A percentile compares a stretch with the other conserved stretches of the same genome.
Conservation (phyloP, 768 basidiomycete genomes). For the Mrakia frigida region DNA sequence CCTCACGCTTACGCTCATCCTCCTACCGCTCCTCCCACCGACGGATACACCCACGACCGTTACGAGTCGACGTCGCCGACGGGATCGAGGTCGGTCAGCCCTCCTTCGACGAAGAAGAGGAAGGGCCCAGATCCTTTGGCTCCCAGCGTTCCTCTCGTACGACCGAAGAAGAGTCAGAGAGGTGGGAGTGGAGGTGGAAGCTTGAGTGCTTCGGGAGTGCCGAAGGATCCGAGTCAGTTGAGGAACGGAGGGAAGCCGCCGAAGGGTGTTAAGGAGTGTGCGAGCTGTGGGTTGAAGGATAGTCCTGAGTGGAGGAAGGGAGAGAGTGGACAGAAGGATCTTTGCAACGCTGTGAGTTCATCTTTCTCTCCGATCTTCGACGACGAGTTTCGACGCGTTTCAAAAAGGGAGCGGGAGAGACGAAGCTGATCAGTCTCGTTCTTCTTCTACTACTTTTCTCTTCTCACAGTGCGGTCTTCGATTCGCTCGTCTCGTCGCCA, state of each 20-base stretch:
- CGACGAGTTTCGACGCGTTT: slow-evolving; percentile 44
- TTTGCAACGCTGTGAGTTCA: slow-evolving; percentile 77
- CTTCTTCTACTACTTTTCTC: background rate
- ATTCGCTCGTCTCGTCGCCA: slow-evolving; percentile 79
- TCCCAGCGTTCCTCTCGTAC: background rate
- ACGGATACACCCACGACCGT: slow-evolving; percentile 10
- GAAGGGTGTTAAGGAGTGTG: slow-evolving; percentile 64
- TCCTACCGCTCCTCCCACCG: slow-evolving; percentile 1
- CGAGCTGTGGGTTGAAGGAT: slow-evolving; percentile 70
- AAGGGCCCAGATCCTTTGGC: slow-evolving; percentile 1
- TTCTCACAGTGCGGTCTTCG: slow-evolving; percentile 61
- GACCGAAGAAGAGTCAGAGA: slow-evolving; percentile 12
- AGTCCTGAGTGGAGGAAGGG: slow-evolving; percentile 92
- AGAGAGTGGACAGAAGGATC: slow-evolving; percentile 80
- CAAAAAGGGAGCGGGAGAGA: no score
- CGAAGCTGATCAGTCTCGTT: background rate
- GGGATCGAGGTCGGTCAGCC: background rate
- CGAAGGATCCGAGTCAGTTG: slow-evolving; percentile 28
- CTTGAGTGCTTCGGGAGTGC: slow-evolving; percentile 22
- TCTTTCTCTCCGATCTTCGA: background rate
- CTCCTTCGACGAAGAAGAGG: background rate
- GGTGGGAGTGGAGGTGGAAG: slow-evolving; percentile 25
- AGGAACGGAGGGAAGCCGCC: slow-evolving; percentile 61
- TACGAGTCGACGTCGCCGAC: slow-evolving; percentile 7
- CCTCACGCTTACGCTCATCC: slow-evolving; percentile 9